phyloP scores from a whole-genome alignment of 2,329 filamentous ascomycete species.

The Aureobasidium mangrovei region DNA sequence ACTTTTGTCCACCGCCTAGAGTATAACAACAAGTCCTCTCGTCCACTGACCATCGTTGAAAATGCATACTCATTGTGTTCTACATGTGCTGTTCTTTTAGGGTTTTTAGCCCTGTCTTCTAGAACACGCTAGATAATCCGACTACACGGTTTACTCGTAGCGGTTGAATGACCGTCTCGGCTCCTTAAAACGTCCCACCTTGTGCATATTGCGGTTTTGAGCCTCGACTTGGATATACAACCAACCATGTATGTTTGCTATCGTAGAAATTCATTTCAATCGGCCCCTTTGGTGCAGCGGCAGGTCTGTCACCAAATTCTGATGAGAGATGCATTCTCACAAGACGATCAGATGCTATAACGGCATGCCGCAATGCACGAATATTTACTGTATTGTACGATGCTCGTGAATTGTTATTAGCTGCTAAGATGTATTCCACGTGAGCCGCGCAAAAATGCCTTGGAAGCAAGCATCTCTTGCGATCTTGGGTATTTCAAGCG shows the following conservation, averaged over 20 bases:
- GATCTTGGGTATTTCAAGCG: too few relatives aligned
- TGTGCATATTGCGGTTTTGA: not conserved
- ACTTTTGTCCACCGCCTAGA: not conserved
- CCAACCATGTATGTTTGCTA: not conserved
- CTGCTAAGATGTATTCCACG: too few relatives aligned
- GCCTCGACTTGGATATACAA: not conserved
- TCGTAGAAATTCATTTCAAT: not conserved
- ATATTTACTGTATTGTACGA: too few relatives aligned
- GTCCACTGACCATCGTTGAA: not conserved
- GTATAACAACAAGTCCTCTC: not conserved
- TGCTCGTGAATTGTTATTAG: too few relatives aligned
- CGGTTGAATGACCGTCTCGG: not conserved
- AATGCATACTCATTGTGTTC: not conserved
- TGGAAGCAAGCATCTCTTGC: too few relatives aligned
- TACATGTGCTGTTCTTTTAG: not conserved
- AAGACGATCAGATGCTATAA: too few relatives aligned
- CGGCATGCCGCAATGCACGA: too few relatives aligned
- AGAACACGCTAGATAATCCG: not conserved
- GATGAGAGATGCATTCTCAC: too few relatives aligned
- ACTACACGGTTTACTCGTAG: constrained; percentile 6
- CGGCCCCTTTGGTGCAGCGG: too few relatives aligned
- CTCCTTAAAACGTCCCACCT: constrained; percentile 5
- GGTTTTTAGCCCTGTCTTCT: not conserved
- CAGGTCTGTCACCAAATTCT: too few relatives aligned
- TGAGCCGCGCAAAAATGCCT: too few relatives aligned